Base-by-base conservation (phyloP, 495 filamentous ascomycete species). In the Cercophora sp. region DNA sequence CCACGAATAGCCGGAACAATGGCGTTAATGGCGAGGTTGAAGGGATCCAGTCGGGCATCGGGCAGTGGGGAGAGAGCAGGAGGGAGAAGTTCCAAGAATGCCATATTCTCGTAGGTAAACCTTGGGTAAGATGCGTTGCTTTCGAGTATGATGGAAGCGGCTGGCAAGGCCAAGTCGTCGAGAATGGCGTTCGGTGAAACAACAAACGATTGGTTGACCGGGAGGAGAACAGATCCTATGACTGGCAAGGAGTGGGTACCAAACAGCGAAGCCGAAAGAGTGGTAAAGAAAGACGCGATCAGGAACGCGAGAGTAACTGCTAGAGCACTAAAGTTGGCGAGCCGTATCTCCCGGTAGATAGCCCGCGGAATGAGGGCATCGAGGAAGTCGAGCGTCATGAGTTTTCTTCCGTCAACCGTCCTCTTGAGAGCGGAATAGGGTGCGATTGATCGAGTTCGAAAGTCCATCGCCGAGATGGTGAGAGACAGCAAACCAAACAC, bases 251-350 rank as follows among this genome's bases (percentile, higher is more conserved):
- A n/a, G 13, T 24, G 26, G 6, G 44, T 18, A 1, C 51, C 37
- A 37, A 53, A 60, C 1, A 60, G 57, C 13, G 57, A 60, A 0
- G 53, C 42, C 16, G 57, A 60, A 32, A 60, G 47, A 3, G 54
- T 60, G 13, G 57, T 56, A 13, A 56, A 60, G 3, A 51, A 11
- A 0, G 53, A 53, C 1, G 53, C 29, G 1, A 45, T 24, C 8
- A 56, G 18, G n/a, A 60, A 42, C 1, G 44, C 57, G 26, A 41
- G 18, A 0, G 57, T 60, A 15, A 25, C 24, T 4, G 52, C 48
- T 6, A 59, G 43, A n/a, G 48, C 48, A 1, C 52, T 44, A 22
- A 50, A 6, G 34, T 53, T 46, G 34, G 2, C 22, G 4, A 48
- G 22, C 19, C 25, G 37, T 8, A 44, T 24, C 20, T 55, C 57